Evolutionary conservation across 768 basidiomycete species (phyloP).

Genomic region (Leccinum rimulosum): DNA sequence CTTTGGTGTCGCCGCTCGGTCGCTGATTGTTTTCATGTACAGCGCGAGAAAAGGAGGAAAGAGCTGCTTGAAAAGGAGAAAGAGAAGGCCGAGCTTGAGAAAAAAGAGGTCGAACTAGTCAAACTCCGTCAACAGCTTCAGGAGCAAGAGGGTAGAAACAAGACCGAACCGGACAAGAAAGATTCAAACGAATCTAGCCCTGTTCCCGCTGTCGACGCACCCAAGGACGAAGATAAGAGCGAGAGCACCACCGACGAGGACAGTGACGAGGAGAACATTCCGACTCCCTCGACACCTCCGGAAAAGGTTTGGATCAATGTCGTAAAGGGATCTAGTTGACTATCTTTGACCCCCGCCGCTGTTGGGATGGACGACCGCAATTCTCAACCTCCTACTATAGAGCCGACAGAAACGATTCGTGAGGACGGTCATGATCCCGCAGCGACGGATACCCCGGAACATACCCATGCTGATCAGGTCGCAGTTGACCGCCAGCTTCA

Average conservation of each 20-base stretch:
- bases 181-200: constrained; percentile 23
- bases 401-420: constrained; percentile 21
- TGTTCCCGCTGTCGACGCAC: constrained; percentile 3
- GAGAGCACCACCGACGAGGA: constrained; percentile 38
- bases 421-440: constrained; percentile 20
- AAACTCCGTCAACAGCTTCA: constrained; percentile 52
- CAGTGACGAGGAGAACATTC: constrained; percentile 42
- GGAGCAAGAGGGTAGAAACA: constrained; percentile 50
- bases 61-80: constrained; percentile 48
- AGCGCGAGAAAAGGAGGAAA: constrained; percentile 46
- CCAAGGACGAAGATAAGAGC: constrained; percentile 31
- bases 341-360: constrained; percentile 21
- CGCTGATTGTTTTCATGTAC: constrained; percentile 12
- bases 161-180: constrained; percentile 44
- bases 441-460: constrained; percentile 22
- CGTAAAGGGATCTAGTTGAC: constrained; percentile 30
- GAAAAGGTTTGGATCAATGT: constrained; percentile 31
- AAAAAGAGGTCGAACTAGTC: constrained; percentile 59
- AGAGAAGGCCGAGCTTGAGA: constrained; percentile 61
- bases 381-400: constrained; percentile 22
- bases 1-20: background rate
- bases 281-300: constrained; percentile 30
- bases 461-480: constrained; percentile 18
- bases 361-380: constrained; percentile 17
- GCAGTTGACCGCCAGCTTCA: constrained; percentile 25